phyloP scores from a whole-genome alignment of 192 early-diverging fungal species.

The Anaeromyces robustus region DNA sequence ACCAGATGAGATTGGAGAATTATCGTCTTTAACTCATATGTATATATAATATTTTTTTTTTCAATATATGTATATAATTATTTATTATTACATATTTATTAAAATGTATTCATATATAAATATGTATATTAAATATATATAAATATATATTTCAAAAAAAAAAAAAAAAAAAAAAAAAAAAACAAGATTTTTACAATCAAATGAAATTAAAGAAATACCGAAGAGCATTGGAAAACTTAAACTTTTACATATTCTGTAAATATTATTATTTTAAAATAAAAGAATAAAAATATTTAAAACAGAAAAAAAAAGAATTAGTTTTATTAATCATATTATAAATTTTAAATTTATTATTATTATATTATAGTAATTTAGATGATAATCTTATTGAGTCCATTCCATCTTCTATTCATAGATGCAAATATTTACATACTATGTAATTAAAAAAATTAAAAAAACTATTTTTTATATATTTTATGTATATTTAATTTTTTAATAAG shows the following conservation, averaged over 20 bases:
- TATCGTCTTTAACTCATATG: neutral
- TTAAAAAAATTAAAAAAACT: neutral
- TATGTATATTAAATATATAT: no score
- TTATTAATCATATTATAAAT: neutral
- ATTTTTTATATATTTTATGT: neutral
- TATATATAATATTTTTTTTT: neutral
- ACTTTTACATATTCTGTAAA: neutral
- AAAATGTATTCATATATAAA: no score
- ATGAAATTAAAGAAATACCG: neutral
- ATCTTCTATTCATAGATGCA: neutral
- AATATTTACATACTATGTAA: neutral
- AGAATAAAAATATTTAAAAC: no score
- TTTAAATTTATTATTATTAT: neutral
- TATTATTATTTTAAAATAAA: neutral
- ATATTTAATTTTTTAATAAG: no score
- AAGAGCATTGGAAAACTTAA: neutral
- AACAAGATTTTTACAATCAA: neutral
- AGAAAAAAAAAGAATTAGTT: no score
- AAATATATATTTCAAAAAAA: no score
- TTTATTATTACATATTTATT: no score
- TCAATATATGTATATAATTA: no score
- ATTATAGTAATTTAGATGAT: neutral
- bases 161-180: no score
- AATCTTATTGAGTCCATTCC: neutral
- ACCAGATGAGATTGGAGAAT: neutral